Base-by-base conservation (phyloP, 441 rosid species). In the Eutrema salsugineum region DNA sequence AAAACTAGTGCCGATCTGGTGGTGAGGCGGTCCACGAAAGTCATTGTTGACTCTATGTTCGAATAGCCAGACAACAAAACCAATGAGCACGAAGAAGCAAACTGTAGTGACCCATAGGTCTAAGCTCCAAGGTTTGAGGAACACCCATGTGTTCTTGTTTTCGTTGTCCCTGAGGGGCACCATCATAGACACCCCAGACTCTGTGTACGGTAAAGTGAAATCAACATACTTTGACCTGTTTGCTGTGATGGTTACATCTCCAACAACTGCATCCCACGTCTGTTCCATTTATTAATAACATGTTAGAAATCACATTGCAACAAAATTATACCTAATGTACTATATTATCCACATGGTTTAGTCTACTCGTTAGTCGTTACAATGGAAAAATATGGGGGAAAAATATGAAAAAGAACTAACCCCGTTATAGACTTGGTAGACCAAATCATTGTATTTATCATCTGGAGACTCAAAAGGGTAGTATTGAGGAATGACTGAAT, bases 171-270 rank as follows among this genome's bases (percentile, higher is more conserved):
- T 77, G 6, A 76, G 32, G 0, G 77, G 65, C 4, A 80, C 86
- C 9, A 86, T 2, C 82, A 86, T 84, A 17, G 81, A 63, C 11
- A 84, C 77, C 7, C 93, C 84, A 7, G 83, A 70, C 6, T 86
- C 87, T 17, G 84, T 24, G 66, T 51, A 88, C 0, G 93, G 90
- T 59, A 77, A 14, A 6, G 89, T 80, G 46, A 88, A 88, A 12
- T 84, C 88, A 11, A 66, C 81, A 9, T 3, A 40, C 20, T 0
- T 0, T 0, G 85, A 68, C 30, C 85, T 69, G 17, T 44, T 6
- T 0, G 82, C 70, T 8, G 59, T 22, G 36, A 86, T 82, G 14
- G 90, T 77, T 53, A 43, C 14, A 50, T 88, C 93, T 28, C 88
- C 90, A 15, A 78, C 87, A 1, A 63, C 77, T 1, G 78, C 87